Conservation (phyloP, 305 asterid genomes). For the Andrographis paniculata region DNA sequence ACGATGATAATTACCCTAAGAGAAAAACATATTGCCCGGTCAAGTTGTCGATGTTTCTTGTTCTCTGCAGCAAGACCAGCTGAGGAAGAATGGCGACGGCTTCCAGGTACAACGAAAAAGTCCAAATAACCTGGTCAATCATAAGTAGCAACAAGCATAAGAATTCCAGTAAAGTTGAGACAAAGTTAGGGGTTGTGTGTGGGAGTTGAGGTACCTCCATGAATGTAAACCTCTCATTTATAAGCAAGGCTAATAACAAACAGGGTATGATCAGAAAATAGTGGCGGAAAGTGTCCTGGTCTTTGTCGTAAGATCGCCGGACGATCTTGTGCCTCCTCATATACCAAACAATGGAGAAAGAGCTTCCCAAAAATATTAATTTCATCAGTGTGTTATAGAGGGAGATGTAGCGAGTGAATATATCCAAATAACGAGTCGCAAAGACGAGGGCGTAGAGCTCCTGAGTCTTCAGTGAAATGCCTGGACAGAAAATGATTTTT, state of each 20-base stretch:
- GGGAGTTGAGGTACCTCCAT: constrained; percentile 37
- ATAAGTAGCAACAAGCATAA: background rate
- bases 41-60: constrained; percentile 90
- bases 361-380: constrained; percentile 61
- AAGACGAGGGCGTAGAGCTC: constrained; percentile 84
- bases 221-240: constrained; percentile 53
- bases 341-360: constrained; percentile 75
- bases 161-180: background rate
- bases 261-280: constrained; percentile 52
- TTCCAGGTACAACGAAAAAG: constrained; percentile 83
- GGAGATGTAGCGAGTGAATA: constrained; percentile 59
- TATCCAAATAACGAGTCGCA: constrained; percentile 85
- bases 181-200: background rate
- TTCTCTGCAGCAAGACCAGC: constrained; percentile 85
- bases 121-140: constrained; percentile 64
- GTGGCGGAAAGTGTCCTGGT: constrained; percentile 72
- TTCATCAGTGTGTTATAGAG: constrained; percentile 66
- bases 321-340: constrained; percentile 66
- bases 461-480: constrained; percentile 85
- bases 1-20: constrained; percentile 47
- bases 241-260: constrained; percentile 42
- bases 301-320: constrained; percentile 66
- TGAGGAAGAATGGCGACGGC: constrained; percentile 97
- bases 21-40: constrained; percentile 92
- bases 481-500: constrained; percentile 27